These are phyloP conservation scores for Apiotrichum porosum DNA, from an alignment of 1,284 basidiomycete species.

Conservation along the genomic window DNA sequence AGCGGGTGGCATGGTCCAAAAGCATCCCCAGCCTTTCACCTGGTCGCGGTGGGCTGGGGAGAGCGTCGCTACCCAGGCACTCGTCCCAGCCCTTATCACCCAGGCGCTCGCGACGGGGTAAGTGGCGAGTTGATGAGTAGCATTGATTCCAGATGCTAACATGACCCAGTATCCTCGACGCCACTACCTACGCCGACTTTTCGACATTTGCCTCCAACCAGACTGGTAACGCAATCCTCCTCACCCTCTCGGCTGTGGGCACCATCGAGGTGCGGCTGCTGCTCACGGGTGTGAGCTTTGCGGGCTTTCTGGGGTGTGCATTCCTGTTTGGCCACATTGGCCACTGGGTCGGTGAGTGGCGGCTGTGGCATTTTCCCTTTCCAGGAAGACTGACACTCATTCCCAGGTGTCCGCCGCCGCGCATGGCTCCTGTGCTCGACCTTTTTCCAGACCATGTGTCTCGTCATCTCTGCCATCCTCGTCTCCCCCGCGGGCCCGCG, in stretches of 20 bases:
- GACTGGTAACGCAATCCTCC: slow-evolving; percentile 47
- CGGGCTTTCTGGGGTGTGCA: slow-evolving; percentile 33
- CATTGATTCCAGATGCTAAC: too few relatives aligned
- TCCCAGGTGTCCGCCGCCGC: slow-evolving; percentile 29
- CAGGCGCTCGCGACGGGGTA: slow-evolving; percentile 41
- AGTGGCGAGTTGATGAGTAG: slow-evolving; percentile 10
- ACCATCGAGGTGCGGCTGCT: slow-evolving; percentile 26
- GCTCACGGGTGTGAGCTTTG: slow-evolving; percentile 36
- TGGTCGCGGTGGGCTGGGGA: slow-evolving; percentile 32
- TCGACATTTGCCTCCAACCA: slow-evolving; percentile 47
- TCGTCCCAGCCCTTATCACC: slow-evolving; percentile 32
- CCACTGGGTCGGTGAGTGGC: slow-evolving; percentile 33
- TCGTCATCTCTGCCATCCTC: slow-evolving; percentile 32
- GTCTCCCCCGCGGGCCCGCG: slow-evolving; percentile 29
- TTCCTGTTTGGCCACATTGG: slow-evolving; percentile 42
- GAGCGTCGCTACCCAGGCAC: slow-evolving; percentile 21
- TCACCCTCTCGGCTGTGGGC: slow-evolving; percentile 40
- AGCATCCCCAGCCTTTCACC: too few relatives aligned
- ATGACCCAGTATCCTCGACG: slow-evolving; percentile 43
- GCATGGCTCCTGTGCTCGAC: slow-evolving; percentile 35
- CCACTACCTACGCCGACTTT: slow-evolving; percentile 46
- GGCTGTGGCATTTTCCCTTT: neutral
- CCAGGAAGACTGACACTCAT: neutral
- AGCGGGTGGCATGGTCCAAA: too few relatives aligned
- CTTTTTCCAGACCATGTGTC: slow-evolving; percentile 23